These are phyloP conservation scores for Pleurotus tuber-regium DNA, from an alignment of 768 basidiomycete genomes.

Conservation along the genomic window DNA sequence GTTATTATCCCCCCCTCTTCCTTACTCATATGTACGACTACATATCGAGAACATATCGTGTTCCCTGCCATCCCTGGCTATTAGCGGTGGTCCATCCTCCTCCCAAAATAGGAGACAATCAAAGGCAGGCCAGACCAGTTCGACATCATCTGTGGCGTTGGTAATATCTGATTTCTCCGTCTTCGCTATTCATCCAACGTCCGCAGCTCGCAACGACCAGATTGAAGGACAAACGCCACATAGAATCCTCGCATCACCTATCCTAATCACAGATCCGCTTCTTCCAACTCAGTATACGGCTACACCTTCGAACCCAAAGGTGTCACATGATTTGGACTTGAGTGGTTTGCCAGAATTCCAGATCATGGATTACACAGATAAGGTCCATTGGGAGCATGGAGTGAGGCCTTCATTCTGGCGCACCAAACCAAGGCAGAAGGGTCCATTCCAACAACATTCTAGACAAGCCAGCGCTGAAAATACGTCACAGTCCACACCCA, in stretches of 20 bases:
- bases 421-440: constrained; percentile 32
- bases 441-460: constrained; percentile 7
- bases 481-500: constrained; percentile 2
- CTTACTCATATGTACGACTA: constrained; percentile 51
- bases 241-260: constrained; percentile 47
- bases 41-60: constrained; percentile 41
- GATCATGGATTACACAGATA: constrained; percentile 60
- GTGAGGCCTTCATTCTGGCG: constrained; percentile 66
- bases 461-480: neutral
- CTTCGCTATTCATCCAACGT: constrained; percentile 43
- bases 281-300: constrained; percentile 57
- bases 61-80: constrained; percentile 19
- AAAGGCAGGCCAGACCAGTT: neutral
- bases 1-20: constrained; percentile 51
- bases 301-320: constrained; percentile 13
- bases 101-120: neutral
- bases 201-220: constrained; percentile 2
- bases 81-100: neutral
- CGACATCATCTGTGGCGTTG: constrained; percentile 20
- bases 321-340: too few species aligned
- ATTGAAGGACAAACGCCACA: neutral
- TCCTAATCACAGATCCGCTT: constrained; percentile 73
- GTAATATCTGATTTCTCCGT: constrained; percentile 53
- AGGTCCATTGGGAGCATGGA: constrained; percentile 35
- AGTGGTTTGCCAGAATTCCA: constrained; percentile 64